phyloP scores from a whole-genome alignment of 1,139 yeast genomes.

The Zygoascus meyerae region DNA sequence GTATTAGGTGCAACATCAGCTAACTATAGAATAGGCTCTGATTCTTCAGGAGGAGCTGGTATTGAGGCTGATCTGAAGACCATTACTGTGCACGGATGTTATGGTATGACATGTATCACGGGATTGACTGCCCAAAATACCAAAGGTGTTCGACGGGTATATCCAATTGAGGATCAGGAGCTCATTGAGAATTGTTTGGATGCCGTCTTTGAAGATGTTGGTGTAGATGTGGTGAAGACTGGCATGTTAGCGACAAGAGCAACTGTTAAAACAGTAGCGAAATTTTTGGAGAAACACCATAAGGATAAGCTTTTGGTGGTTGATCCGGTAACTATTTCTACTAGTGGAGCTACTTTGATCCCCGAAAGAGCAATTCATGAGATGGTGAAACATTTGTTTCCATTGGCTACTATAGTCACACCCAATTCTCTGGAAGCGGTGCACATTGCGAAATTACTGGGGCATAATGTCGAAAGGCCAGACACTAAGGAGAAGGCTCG shows the following conservation, averaged over 20 bases:
- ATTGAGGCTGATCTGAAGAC: slow-evolving; percentile 90
- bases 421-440: slow-evolving; percentile 72
- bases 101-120: slow-evolving; percentile 73
- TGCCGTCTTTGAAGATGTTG: slow-evolving; percentile 58
- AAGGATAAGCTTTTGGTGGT: slow-evolving; percentile 43
- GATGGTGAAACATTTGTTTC: slow-evolving; percentile 46
- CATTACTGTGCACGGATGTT: slow-evolving; percentile 69
- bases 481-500: slow-evolving; percentile 35
- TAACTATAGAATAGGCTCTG: slow-evolving; percentile 50
- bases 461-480: not conserved
- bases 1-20: not conserved
- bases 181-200: slow-evolving; percentile 46
- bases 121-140: slow-evolving; percentile 82
- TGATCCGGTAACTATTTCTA: slow-evolving; percentile 82
- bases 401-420: slow-evolving; percentile 57
- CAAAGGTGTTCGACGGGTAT: slow-evolving; percentile 47
- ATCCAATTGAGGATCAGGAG: slow-evolving; percentile 41
- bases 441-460: slow-evolving; percentile 28
- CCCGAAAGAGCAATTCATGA: slow-evolving; percentile 43
- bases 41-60: slow-evolving; percentile 93
- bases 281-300: slow-evolving; percentile 24
- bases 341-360: slow-evolving; percentile 61
- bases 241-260: slow-evolving; percentile 66
- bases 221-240: slow-evolving; percentile 67
- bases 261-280: slow-evolving; percentile 46